These are phyloP conservation scores for Nannizziopsis barbatae DNA, from an alignment of 2,329 filamentous ascomycete genomes.

Conservation along the genomic window DNA sequence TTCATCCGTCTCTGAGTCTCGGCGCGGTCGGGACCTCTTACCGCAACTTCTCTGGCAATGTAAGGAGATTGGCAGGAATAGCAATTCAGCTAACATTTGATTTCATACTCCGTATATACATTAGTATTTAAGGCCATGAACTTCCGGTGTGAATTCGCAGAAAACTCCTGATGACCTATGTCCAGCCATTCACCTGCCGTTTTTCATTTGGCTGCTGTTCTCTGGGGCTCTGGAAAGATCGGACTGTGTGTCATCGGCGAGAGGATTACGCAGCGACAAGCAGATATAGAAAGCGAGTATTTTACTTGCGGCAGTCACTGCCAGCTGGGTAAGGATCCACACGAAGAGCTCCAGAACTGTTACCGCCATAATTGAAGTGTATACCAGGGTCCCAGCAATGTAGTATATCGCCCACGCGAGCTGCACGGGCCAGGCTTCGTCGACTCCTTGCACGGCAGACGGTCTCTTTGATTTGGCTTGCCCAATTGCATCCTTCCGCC, in stretches of 20 bases:
- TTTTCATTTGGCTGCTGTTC: neutral
- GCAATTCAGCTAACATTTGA: too few relatives aligned
- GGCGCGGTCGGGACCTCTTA: too few relatives aligned
- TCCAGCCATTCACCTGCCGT: neutral
- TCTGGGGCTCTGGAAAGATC: neutral
- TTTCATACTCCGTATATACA: too few relatives aligned
- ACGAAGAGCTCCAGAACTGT: slow-evolving; percentile 24
- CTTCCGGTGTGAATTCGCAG: too few relatives aligned
- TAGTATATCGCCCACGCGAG: slow-evolving; percentile 27
- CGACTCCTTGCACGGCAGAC: slow-evolving; percentile 20
- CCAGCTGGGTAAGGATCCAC: slow-evolving; percentile 22
- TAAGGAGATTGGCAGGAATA: too few relatives aligned
- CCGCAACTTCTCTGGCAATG: too few relatives aligned
- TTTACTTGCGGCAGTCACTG: slow-evolving; percentile 21
- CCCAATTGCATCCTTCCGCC: slow-evolving; percentile 5
- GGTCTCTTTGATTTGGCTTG: slow-evolving; percentile 2
- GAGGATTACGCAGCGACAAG: slow-evolving; percentile 7
- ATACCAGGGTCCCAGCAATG: slow-evolving; percentile 25
- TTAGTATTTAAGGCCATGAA: too few relatives aligned
- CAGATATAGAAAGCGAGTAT: slow-evolving; percentile 19
- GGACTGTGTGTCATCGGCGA: neutral
- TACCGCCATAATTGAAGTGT: slow-evolving; percentile 27
- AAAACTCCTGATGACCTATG: too few relatives aligned
- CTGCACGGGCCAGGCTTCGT: slow-evolving; percentile 24
- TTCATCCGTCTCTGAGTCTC: too few relatives aligned